Evolutionary conservation across 345 rosid genomes (phyloP).

Genomic region (Populus nigra): DNA sequence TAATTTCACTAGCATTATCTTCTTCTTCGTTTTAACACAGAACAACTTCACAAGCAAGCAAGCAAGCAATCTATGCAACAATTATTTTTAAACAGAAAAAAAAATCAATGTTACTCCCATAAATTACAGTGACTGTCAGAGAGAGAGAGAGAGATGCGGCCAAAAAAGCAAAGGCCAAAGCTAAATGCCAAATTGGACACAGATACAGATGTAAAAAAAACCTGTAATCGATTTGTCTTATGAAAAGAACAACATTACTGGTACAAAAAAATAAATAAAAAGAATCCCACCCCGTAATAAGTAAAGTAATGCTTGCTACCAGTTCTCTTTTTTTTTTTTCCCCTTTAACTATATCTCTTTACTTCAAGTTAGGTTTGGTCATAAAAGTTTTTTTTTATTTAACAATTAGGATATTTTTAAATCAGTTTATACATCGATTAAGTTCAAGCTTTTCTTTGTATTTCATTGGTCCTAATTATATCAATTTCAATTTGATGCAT

Average conservation of each 20-base stretch:
- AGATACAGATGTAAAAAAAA: slow-evolving; percentile 36
- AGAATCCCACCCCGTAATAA: no score
- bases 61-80: background rate
- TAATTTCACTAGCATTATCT: slow-evolving; percentile 37
- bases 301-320: no score
- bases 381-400: no score
- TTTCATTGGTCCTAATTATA: no score
- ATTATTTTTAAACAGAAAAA: background rate
- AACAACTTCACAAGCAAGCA: background rate
- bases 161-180: slow-evolving; percentile 46
- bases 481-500: no score
- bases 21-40: slow-evolving; percentile 15
- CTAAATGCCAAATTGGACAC: slow-evolving; percentile 67
- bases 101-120: background rate
- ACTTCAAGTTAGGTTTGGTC: no score
- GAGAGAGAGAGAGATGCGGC: slow-evolving; percentile 18
- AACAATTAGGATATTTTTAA: no score
- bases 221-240: background rate
- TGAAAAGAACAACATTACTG: background rate
- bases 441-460: no score
- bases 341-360: no score
- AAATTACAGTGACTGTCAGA: slow-evolving; percentile 8
- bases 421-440: no score
- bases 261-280: no score
- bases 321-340: no score